Base-by-base conservation (phyloP, 306 rosid genomes). In the Glycine tomentella region DNA sequence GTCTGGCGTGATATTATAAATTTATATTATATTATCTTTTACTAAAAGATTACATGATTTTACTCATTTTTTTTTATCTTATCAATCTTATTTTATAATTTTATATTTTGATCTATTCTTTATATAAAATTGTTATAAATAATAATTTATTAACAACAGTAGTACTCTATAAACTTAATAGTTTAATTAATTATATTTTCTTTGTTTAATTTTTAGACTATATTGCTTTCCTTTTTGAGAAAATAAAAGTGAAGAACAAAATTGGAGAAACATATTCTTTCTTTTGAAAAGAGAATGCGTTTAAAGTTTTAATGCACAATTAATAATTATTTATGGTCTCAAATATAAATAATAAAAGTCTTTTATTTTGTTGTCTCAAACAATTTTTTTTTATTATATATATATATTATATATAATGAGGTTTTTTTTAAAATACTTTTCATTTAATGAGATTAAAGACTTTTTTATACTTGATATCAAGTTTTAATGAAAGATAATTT, bases 231-330 rank as follows among this genome's bases (percentile, higher is more conserved):
- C 75, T 25, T 49, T 46, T 69, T 48, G 12, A 69, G 75, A 69
- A 69, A 69, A 46, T 46, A 69, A 31, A 50, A 69, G 20, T 6
- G 17, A 10, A 17, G 58, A 49, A 49, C 75, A 69, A 20, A 69
- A 46, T 69, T 20, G 58, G 75, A 12, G 75, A 31, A 69, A 69
- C 58, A 67, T 67, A 25, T 46, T 48, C 40, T 68, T 20, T 11
- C 12, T 70, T 69, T 48, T 0, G 1, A 25, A 49, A 71, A 71
- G 61, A 25, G 31, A 14, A 31, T 36, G 7, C 2, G 3, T 31
- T 31, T 31, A 14, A 71, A 50, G 42, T 10, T 10, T 1, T 20
- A 31, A 71, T 5, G 10, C 16, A 50, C 11, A 50, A 13, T 25
- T 70, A 13, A 71, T 25, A 25, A 25, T 25, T 25, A 25, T 25